phyloP scores from a whole-genome alignment of 2,329 filamentous ascomycete genomes.

The Ophiostoma australiae region DNA sequence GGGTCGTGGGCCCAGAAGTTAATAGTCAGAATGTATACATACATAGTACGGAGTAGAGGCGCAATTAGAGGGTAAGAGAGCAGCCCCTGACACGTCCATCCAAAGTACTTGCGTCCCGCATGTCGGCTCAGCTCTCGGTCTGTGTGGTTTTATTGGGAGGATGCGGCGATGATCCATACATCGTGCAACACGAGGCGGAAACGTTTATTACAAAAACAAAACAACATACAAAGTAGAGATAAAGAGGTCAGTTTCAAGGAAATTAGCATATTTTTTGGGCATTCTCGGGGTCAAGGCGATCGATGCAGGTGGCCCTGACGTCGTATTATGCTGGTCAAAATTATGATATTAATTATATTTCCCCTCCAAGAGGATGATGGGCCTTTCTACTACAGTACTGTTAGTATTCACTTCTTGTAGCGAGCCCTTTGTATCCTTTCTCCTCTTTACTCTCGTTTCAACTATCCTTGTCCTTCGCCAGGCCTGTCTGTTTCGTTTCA shows the following conservation, averaged over 20 bases:
- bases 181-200: not conserved
- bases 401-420: not conserved
- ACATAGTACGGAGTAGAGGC: not conserved
- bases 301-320: not conserved
- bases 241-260: not conserved
- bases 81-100: not conserved
- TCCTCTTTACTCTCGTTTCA: constrained; percentile 15
- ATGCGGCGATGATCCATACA: not conserved
- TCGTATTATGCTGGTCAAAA: not conserved
- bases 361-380: constrained; percentile 7
- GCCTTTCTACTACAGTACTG: not conserved
- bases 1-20: not conserved
- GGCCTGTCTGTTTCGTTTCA: constrained; percentile 18
- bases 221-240: too few relatives aligned
- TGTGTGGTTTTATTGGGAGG: not conserved
- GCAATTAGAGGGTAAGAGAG: too few relatives aligned
- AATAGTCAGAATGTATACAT: not conserved
- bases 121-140: not conserved
- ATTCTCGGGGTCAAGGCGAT: not conserved
- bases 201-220: too few relatives aligned
- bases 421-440: not conserved
- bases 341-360: constrained; percentile 4
- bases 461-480: constrained; percentile 6
- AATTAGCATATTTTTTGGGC: not conserved
- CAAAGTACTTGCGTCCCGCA: not conserved